Evolutionary conservation across 495 filamentous ascomycete species (phyloP).

Genomic region (Penicillium pancosmium): DNA sequence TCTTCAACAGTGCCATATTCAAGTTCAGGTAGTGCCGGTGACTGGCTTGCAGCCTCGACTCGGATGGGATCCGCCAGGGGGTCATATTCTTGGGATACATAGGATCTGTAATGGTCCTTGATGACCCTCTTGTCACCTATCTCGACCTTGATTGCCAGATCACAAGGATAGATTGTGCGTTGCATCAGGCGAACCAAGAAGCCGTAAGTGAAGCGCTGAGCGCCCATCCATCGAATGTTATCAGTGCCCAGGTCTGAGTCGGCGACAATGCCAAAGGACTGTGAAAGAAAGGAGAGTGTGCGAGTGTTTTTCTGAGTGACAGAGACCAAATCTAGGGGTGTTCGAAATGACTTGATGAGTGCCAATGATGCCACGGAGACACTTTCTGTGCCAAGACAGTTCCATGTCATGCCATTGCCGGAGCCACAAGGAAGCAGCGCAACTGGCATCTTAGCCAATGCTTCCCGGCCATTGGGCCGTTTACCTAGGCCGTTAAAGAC

Average conservation of each 20-base stretch:
- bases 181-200: constrained; percentile 71
- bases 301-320: constrained; percentile 77
- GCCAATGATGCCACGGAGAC: constrained; percentile 75
- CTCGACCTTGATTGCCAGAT: constrained; percentile 80
- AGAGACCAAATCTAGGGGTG: constrained; percentile 81
- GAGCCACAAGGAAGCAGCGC: constrained; percentile 90
- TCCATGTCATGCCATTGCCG: constrained; percentile 92
- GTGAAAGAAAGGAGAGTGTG: constrained; percentile 85
- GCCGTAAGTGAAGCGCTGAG: constrained; percentile 80
- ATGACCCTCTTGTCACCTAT: constrained; percentile 77
- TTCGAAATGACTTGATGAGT: constrained; percentile 82
- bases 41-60: constrained; percentile 28
- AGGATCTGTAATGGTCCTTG: constrained; percentile 68
- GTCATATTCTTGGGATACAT: constrained; percentile 39
- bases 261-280: constrained; percentile 87
- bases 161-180: constrained; percentile 81
- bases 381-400: constrained; percentile 79
- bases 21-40: constrained; percentile 67
- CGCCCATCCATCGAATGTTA: constrained; percentile 89
- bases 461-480: constrained; percentile 71
- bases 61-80: constrained; percentile 19
- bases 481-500: constrained; percentile 91
- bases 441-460: constrained; percentile 78
- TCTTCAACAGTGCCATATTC: constrained; percentile 79
- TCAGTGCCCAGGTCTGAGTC: constrained; percentile 90